Conservation (phyloP, 306 rosid genomes). For the Hippophae gyantsensis region DNA sequence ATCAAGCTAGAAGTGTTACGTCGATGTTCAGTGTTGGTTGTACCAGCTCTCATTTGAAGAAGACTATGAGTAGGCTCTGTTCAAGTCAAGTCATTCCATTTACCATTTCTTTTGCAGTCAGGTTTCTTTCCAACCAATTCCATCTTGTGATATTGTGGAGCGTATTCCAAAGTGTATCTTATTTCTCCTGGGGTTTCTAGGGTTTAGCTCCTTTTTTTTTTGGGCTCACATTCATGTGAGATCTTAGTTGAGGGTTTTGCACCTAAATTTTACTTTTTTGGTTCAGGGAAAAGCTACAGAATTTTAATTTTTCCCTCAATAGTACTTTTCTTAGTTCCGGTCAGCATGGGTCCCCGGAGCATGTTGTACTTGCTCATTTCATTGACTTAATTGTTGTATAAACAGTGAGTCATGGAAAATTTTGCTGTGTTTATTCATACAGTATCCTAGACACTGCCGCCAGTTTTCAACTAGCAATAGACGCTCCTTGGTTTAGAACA, state of each 20-base stretch:
- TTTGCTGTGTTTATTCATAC: conserved; percentile 23
- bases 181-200: conserved; percentile 29
- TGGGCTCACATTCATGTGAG: conserved; percentile 33
- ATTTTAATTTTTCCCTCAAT: conserved; percentile 1
- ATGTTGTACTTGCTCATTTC: conserved; percentile 49
- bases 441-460: neutral
- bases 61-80: too few species aligned
- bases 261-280: conserved; percentile 29
- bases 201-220: conserved; percentile 21
- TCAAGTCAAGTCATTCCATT: too few species aligned
- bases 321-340: conserved; percentile 30
- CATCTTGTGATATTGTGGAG: conserved; percentile 27
- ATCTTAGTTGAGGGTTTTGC: conserved; percentile 33
- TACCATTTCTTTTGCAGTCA: too few species aligned
- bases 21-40: too few species aligned
- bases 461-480: too few species aligned
- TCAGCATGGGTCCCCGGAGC: conserved; percentile 35
- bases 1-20: conserved; percentile 8
- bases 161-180: conserved; percentile 55
- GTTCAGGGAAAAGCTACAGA: conserved; percentile 31
- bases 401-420: conserved; percentile 32
- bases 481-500: too few species aligned
- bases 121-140: conserved; percentile 20
- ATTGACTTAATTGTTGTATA: conserved; percentile 48
- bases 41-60: too few species aligned